These are phyloP conservation scores for Prunus persica DNA, from an alignment of 306 rosid genomes.

Conservation along the genomic window DNA sequence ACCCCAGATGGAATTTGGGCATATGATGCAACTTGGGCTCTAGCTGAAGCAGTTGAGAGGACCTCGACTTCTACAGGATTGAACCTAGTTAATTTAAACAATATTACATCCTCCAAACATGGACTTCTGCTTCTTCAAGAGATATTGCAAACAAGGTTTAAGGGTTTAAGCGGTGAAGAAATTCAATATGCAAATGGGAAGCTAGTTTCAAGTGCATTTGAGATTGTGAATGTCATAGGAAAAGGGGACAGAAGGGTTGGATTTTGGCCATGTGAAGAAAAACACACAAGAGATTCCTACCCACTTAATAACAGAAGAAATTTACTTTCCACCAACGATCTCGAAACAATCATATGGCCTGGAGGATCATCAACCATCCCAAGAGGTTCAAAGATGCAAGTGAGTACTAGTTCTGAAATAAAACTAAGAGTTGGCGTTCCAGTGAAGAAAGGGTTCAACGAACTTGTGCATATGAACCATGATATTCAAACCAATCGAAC, in stretches of 20 bases:
- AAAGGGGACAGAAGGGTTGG: neutral
- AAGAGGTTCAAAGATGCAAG: neutral
- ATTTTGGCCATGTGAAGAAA: neutral
- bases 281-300: neutral
- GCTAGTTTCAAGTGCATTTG: neutral
- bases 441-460: neutral
- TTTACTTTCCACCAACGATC: neutral
- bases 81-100: no score
- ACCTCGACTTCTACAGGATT: neutral
- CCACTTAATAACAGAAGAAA: neutral
- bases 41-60: constrained; percentile 9
- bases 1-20: neutral
- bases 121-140: neutral
- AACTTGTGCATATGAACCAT: neutral
- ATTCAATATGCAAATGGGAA: neutral
- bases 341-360: neutral
- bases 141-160: neutral
- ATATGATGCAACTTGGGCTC: constrained; percentile 19
- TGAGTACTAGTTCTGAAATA: neutral
- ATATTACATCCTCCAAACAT: neutral
- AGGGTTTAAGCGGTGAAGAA: neutral
- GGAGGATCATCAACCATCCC: neutral
- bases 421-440: neutral
- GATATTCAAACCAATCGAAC: neutral
- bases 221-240: constrained; percentile 1